Conservation (phyloP, 495 filamentous ascomycete species). For the Xylaria telfairii region DNA sequence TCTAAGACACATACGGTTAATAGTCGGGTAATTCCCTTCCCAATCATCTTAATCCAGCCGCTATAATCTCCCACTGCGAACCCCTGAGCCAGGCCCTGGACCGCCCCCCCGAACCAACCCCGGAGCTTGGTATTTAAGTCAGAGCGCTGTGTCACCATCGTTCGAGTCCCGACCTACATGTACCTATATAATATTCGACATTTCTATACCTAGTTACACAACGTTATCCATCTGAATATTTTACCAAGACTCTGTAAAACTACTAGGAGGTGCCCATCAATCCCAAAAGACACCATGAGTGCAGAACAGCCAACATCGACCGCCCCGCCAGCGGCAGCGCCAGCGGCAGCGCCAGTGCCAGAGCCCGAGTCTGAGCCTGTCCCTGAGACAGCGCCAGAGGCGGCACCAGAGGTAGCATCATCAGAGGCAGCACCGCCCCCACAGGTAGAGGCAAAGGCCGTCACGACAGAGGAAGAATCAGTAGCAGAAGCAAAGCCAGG, state of each 20-base stretch:
- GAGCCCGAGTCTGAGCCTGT: no score
- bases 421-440: not conserved
- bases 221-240: not conserved
- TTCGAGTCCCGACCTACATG: no score
- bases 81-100: slow-evolving; percentile 18
- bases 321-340: slow-evolving; percentile 15
- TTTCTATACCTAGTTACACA: not conserved
- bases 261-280: not conserved
- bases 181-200: not conserved
- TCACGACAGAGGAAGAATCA: not conserved
- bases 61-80: slow-evolving; percentile 10
- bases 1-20: not conserved
- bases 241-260: not conserved
- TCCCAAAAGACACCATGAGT: slow-evolving; percentile 6
- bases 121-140: slow-evolving; percentile 10
- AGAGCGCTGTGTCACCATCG: slow-evolving; percentile 3
- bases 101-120: not conserved
- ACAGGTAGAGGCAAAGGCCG: not conserved
- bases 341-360: slow-evolving; percentile 11
- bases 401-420: not conserved
- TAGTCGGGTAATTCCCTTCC: slow-evolving; percentile 6
- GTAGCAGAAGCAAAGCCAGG: not conserved
- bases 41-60: not conserved
- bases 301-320: slow-evolving; percentile 11
- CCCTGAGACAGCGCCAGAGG: not conserved